Base-by-base conservation (phyloP, 1,139 yeast species). In the Spathaspora sp. region DNA sequence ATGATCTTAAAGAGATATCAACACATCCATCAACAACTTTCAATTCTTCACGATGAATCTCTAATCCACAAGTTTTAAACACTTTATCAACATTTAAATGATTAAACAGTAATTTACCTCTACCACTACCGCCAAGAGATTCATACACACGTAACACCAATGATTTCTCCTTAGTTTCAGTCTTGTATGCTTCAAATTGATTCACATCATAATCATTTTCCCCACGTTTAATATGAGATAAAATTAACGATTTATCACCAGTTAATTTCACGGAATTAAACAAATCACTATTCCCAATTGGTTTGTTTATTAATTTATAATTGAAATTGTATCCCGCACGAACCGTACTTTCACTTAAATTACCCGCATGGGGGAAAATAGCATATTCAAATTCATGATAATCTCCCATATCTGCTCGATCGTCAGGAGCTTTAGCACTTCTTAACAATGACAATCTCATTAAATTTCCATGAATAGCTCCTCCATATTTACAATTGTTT, bases 401-500 rank as follows among this genome's bases (percentile, higher is more conserved):
- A 31, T 72, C 66, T 7, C 97, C 98, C 89, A 93, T 89, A 64
- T 93, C 98, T 3, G 98, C 97, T 59, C 81, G 76, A 23, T 86
- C 89, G 72, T 90, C 97, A 0, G 97, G 97, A 13, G 89, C 87
- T 65, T 90, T 90, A 33, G 97, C 89, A 20, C 96, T 80, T 62
- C 97, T 80, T 57, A 89, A 71, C 51, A 89, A 70, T 1, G 96
- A 88, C 47, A 93, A 73, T 44, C 97, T 80, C 81, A 91, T 88
- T 58, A 84, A 68, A 57, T 89, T 89, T 18, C 98, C 98, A 59
- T 89, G 97, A 17, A 91, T 84, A 0, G 95, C 79, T 53, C 89
- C 95, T 11, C 98, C 98, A 59, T 90, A 93, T 67, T 93, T 93
- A 63, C 84, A 78, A 65, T 89, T 85, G 63, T 91, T 93, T 58